A percentile compares a stretch with the other conserved stretches of the same genome.
Conservation (phyloP, 2,329 filamentous ascomycete species). For the Pseudogymnoascus sp. region DNA sequence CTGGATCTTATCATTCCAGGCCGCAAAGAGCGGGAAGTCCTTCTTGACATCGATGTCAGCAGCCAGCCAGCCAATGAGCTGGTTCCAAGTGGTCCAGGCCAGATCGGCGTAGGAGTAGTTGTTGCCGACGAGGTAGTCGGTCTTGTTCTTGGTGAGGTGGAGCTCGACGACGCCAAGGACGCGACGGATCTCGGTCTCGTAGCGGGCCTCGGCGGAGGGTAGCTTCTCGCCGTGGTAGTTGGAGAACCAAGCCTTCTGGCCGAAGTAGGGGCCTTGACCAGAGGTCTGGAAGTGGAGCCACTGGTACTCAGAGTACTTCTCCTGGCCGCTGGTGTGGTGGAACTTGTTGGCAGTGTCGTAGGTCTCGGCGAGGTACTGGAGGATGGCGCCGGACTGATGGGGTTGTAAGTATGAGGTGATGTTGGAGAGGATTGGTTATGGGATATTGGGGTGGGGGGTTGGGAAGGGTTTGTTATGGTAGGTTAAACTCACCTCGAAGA, state of each 20-base stretch:
- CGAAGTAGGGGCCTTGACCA: slow-evolving; percentile 36
- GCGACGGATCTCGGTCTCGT: slow-evolving; percentile 33
- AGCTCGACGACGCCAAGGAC: slow-evolving; percentile 33
- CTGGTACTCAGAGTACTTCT: slow-evolving; percentile 28
- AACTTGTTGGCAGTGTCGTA: slow-evolving; percentile 33
- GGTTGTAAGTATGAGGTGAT: background rate
- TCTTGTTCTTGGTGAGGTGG: slow-evolving; percentile 25
- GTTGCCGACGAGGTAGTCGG: slow-evolving; percentile 30
- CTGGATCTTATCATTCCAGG: background rate
- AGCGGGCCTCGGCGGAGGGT: slow-evolving; percentile 35
- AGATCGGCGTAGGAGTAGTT: slow-evolving; percentile 34
- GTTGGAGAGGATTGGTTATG: background rate
- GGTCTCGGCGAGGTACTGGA: slow-evolving; percentile 33
- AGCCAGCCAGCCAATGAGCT: background rate
- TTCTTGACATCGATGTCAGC: background rate
- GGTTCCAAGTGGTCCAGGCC: slow-evolving; percentile 28
- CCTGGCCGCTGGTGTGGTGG: slow-evolving; percentile 25
- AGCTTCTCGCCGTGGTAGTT: slow-evolving; percentile 33
- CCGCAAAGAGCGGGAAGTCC: background rate
- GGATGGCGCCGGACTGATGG: slow-evolving; percentile 30
- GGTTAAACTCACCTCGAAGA: slow-evolving; percentile 30
- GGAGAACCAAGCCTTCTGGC: slow-evolving; percentile 27
- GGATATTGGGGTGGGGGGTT: background rate
- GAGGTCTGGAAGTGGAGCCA: slow-evolving; percentile 34
- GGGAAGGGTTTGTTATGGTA: background rate